A percentile compares a stretch with the other conserved stretches of the same genome.
Evolutionary conservation across 768 basidiomycete genomes (phyloP).

Genomic region (Suillus paluster): DNA sequence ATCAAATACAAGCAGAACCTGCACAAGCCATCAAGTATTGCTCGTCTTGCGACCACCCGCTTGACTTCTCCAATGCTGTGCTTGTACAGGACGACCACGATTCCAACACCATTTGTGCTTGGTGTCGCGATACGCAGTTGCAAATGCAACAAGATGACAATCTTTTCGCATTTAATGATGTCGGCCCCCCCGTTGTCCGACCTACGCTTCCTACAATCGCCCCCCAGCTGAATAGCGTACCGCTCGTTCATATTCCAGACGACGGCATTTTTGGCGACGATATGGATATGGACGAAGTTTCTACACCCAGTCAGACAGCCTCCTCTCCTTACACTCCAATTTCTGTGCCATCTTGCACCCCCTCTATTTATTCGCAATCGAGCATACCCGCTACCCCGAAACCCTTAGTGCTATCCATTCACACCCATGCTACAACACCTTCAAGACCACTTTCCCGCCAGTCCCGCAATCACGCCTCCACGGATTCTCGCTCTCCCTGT

Average conservation of each 20-base stretch:
- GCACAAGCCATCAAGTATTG: constrained; percentile 37
- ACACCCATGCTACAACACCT: constrained; percentile 14
- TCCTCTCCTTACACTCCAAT: not conserved
- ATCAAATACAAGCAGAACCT: not conserved
- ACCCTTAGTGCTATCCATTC: constrained; percentile 19
- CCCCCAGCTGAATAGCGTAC: constrained; percentile 17
- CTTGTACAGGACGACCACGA: constrained; percentile 31
- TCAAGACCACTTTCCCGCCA: constrained; percentile 7
- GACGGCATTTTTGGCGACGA: constrained; percentile 40
- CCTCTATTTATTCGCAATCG: not conserved
- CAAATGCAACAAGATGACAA: constrained; percentile 4
- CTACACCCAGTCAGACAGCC: constrained; percentile 5
- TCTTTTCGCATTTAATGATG: constrained; percentile 30
- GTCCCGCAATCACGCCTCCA: not conserved
- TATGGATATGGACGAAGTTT: constrained; percentile 36
- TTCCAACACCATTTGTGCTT: constrained; percentile 45
- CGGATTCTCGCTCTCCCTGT: constrained; percentile 8
- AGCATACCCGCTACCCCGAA: constrained; percentile 7
- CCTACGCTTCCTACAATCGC: constrained; percentile 13
- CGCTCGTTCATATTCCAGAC: constrained; percentile 20
- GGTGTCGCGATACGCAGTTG: constrained; percentile 46
- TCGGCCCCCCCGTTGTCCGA: constrained; percentile 32
- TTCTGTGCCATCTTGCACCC: not conserved
- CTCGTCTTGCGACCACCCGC: constrained; percentile 34
- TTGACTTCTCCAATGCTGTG: constrained; percentile 33